A percentile compares a stretch with the other conserved stretches of the same genome.
These are phyloP conservation scores for Gossypium rotundifolium DNA, from an alignment of 345 rosid genomes.

Conservation along the genomic window DNA sequence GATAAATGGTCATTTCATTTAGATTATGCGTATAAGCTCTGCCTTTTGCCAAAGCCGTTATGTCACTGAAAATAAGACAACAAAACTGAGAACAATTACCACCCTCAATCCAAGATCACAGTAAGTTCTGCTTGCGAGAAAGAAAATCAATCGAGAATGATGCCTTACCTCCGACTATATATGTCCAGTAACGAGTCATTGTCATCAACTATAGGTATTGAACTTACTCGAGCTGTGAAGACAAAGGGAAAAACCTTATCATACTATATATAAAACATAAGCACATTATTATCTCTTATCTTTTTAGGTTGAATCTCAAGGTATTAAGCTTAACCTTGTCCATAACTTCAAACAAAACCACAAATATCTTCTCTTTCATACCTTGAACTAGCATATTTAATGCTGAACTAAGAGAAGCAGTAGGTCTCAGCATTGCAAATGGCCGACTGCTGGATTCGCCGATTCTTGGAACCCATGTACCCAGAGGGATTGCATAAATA, in stretches of 20 bases:
- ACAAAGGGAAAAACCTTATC: conserved; percentile 8
- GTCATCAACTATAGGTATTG: conserved; percentile 65
- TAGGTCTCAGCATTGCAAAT: conserved; percentile 53
- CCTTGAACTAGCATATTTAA: conserved; percentile 63
- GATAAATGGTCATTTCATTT: conserved; percentile 44
- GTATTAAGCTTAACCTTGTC: neutral
- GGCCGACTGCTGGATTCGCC: conserved; percentile 43
- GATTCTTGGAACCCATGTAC: conserved; percentile 55
- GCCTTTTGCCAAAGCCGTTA: conserved; percentile 72
- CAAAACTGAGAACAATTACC: neutral
- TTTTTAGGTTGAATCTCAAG: neutral
- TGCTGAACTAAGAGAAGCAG: conserved; percentile 58
- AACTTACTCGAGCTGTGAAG: conserved; percentile 52
- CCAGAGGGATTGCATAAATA: conserved; percentile 40
- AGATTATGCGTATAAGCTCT: conserved; percentile 49
- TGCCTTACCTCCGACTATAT: conserved; percentile 57
- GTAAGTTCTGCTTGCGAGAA: neutral
- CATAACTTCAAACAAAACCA: neutral
- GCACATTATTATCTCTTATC: neutral
- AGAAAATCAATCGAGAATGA: neutral
- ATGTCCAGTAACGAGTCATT: conserved; percentile 62
- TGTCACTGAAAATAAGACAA: conserved; percentile 38
- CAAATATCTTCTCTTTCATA: conserved; percentile 12
- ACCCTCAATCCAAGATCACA: conserved; percentile 2
- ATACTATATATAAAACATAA: conserved; percentile 4